Evolutionary conservation across 2,329 filamentous ascomycete species (phyloP).

Genomic region (Arthrobotrys pseudoclavata): DNA sequence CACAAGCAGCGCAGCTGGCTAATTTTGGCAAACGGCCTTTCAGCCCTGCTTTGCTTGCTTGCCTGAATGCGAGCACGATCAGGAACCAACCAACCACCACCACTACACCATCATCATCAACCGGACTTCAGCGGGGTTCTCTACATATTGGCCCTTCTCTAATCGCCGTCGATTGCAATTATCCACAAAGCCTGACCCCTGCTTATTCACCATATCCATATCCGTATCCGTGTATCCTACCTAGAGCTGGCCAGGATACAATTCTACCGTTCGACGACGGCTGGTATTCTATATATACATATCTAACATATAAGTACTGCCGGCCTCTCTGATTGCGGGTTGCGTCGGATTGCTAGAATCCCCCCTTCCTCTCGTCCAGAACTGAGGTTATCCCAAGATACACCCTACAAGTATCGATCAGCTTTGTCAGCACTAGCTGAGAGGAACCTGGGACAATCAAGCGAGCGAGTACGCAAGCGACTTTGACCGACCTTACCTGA

Average conservation of each 20-base stretch:
- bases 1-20: conserved; percentile 7
- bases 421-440: conserved; percentile 41
- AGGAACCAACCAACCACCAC: background rate
- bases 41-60: background rate
- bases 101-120: conserved; percentile 12
- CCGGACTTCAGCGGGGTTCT: conserved; percentile 14
- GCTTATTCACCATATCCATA: background rate
- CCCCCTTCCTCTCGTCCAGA: background rate
- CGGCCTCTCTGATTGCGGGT: background rate
- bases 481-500: conserved; percentile 7
- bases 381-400: background rate
- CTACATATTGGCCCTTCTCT: background rate
- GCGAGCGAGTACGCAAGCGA: conserved; percentile 31
- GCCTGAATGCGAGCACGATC: background rate
- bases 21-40: conserved; percentile 1
- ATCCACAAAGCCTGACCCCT: conserved; percentile 18
- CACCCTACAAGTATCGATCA: background rate
- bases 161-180: conserved; percentile 16
- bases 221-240: background rate
- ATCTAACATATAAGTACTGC: background rate
- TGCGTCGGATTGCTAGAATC: conserved; percentile 9
- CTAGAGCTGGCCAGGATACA: background rate
- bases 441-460: conserved; percentile 13
- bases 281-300: conserved; percentile 11
- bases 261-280: background rate